Base-by-base conservation (phyloP, 2,329 filamentous ascomycete genomes). In the Cytospora leucostoma region DNA sequence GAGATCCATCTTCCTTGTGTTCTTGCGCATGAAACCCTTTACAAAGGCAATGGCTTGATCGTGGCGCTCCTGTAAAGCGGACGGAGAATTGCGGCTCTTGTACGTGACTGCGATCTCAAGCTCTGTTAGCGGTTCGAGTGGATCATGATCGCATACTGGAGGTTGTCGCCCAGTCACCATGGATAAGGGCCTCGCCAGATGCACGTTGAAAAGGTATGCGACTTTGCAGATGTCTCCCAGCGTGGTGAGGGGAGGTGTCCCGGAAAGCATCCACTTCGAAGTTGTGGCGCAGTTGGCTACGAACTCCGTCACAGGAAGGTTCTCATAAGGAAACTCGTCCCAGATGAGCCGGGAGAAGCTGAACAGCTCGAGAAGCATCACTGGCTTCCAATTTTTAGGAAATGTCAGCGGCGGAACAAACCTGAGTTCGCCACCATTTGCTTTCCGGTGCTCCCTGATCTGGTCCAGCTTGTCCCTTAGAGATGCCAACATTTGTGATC, bases 1-100 rank as follows among this genome's bases (percentile, higher is more conserved):
- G 3, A 70, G 52, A 3, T 67, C 53, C 7, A 65, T 58, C 33
- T 75, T 70, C 7, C 76, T 68, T 1, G 68, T 65, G 63, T 79
- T 88, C 15, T 74, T 70, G 5, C 86, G 78, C 59, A 82, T 81
- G 70, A 86, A 88, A 58, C 82, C 79, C 71, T 85, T 85, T 65
- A 89, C 74, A 34, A 88, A 75, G 13, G 77, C 76, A 68, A 87
- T 82, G 49, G 81, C 76, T 32, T 77, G 74, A 7, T 67, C 49
- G 34, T 79, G 74, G 1, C 78, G 71, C 13, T 78, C 73, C 1
- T 65, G 53, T 1, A 76, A 73, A 35, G 75, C 70, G 11, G 71
- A 65, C 11, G 74, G 71, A 1, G 78, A 76, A 35, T 73, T 72
- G 4, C 76, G 60, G 8, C 73, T 72, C 8, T 72, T 71, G 27